Evolutionary conservation across 345 rosid species (phyloP), one percentile per base, ranked within the genome.

Genomic region (Rhizophora apiculata): DNA sequence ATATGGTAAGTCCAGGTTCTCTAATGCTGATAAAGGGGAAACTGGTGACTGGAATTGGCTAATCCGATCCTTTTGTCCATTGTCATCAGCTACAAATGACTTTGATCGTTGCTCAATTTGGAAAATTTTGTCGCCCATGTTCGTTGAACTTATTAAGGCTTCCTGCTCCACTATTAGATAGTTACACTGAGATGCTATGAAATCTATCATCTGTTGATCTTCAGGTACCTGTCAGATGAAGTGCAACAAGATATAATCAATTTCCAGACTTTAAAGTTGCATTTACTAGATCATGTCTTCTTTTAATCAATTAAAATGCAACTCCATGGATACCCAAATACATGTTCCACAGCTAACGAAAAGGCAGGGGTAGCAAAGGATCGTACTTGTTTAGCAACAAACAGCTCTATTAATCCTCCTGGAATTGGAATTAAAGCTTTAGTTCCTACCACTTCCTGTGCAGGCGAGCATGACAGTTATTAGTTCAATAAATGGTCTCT

Each of bases 381-480:
- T 19, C 62, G 0, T 86, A 91, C 97, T 82, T 88, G 90, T 85
- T 89, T 88, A 11, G 85, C 70, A 32, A 82, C 88, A 71, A 89
- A 91, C 31, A 91, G 84, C 84, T 91, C 98, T 36, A 94, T 70
- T 32, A 94, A 68, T 65, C 92, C 97, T 81, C 91, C 97, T 3
- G 94, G 62, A 19, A 89, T 78, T 26, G 97, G 98, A 71, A 91
- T 76, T 85, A 91, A 79, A 74, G 84, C 89, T 84, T 86, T 89
- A n/a, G 95, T 91, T 63, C 96, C 92, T 30, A 79, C 74, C 39
- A 83, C 74, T 68, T 85, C 95, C 97, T 93, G 85, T 5, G 6
- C 49, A 73, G 10, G 52, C 20, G 29, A 55, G 39, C 3, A 22
- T 21, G 7, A 27, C 46, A 62, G 5, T 48, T 30, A 31, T 72